Base-by-base conservation (phyloP, 2,329 filamentous ascomycete species). In the Monosporascus sp. region DNA sequence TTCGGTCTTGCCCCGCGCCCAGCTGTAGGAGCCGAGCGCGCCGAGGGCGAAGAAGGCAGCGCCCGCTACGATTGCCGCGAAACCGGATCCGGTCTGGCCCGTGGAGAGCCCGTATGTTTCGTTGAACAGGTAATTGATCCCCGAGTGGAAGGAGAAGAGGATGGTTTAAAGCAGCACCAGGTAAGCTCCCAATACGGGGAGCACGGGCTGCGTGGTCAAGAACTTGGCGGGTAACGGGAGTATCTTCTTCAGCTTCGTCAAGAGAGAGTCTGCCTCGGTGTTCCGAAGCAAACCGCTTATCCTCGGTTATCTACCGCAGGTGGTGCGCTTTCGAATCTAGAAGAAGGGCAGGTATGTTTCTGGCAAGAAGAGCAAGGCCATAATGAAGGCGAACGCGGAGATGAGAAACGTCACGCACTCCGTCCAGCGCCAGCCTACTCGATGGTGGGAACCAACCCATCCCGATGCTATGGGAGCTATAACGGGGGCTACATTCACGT, bases 71-170 rank as follows among this genome's bases (percentile, higher is more conserved):
- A 81, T 74, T 5, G 72, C 73, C 3, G 76, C 59, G 61, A 80
- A 82, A 49, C 72, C 74, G 3, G 77, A 64, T 15, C 76, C 75
- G 3, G 72, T 74, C 14, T 76, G 59, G 2, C 74, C 75, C 48
- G 72, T 61, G 0, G 72, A 74, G 17, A 78, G 72, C 5, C 67
- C 64, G 59, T 82, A 76, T 0, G 74, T 77, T 3, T 77, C 68
- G 35, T 67, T 65, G 66, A 82, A 81, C 60, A 80, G 75, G 63
- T 72, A 78, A 9, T 74, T 69, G 58, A 77, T 81, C 1, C 77
- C 78, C 14, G 76, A 74, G 9, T 79, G 72, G 54, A 74, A 74
- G 9, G 69, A 69, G 59, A 77, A 75, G 7, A 79, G 65, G 5
- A 76, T 65, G 20, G 72, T 65, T 56, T 77, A 78, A 38, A 78